A percentile compares a stretch with the other conserved stretches of the same genome.
Conservation (phyloP, 331 rosid genomes). For the Stylosanthes scabra region DNA sequence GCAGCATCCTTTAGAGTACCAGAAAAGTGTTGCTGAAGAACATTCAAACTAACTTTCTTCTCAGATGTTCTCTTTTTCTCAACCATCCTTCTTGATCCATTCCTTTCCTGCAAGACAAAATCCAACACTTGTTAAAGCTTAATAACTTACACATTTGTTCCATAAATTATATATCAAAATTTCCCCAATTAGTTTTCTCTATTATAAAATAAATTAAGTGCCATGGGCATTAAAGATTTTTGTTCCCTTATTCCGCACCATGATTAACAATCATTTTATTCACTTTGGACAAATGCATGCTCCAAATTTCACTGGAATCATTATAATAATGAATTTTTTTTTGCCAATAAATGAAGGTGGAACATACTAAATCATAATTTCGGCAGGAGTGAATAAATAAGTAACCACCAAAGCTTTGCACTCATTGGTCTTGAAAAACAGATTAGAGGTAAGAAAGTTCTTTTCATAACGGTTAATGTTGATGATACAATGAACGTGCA, state of each 20-base stretch:
- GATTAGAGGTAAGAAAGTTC: not conserved
- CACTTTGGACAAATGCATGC: slow-evolving; percentile 2
- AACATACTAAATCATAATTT: slow-evolving; percentile 1
- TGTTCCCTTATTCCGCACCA: slow-evolving; percentile 18
- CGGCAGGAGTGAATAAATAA: not conserved
- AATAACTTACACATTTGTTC: slow-evolving; percentile 23
- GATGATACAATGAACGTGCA: too few relatives aligned
- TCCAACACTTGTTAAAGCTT: not conserved
- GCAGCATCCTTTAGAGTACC: slow-evolving; percentile 98
- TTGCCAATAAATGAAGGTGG: not conserved
- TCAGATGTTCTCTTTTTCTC: slow-evolving; percentile 61
- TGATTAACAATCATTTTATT: slow-evolving; percentile 14
- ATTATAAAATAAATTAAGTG: too few relatives aligned
- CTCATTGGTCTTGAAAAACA: too few relatives aligned
- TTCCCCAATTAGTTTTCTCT: too few relatives aligned
- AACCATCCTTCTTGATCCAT: slow-evolving; percentile 54
- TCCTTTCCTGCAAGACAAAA: slow-evolving; percentile 48
- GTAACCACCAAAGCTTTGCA: too few relatives aligned
- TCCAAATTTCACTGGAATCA: not conserved
- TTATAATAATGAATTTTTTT: not conserved
- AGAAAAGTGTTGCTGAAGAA: slow-evolving; percentile 87
- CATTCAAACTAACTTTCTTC: slow-evolving; percentile 84
- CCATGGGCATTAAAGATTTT: too few relatives aligned
- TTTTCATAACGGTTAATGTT: not conserved
- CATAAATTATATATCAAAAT: not conserved